These are phyloP conservation scores for Mortierella sp. DNA, from an alignment of 371 early-diverging fungal genomes.

Conservation along the genomic window DNA sequence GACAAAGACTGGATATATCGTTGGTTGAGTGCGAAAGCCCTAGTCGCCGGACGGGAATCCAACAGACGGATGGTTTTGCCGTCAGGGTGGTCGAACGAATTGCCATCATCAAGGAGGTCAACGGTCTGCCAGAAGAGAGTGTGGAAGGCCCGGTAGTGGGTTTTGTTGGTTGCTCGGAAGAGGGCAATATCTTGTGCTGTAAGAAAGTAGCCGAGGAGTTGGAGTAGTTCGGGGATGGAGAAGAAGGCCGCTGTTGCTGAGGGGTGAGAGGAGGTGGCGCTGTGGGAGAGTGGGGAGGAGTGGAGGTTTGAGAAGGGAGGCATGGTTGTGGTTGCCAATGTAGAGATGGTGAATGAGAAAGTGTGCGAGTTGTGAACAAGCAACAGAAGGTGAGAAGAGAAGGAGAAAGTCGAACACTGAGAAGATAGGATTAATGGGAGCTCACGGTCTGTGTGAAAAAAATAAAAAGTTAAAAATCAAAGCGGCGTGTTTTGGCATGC, in stretches of 20 bases:
- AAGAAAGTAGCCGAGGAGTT: background rate
- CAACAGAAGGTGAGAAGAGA: background rate
- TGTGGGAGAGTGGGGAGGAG: background rate
- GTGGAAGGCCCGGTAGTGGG: background rate
- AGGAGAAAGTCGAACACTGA: too few species aligned
- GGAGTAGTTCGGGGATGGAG: background rate
- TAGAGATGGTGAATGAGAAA: background rate
- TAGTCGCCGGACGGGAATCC: background rate
- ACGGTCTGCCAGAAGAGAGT: background rate
- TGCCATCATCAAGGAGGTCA: background rate
- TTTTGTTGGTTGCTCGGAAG: background rate
- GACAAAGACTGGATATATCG: background rate
- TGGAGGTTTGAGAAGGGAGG: background rate
- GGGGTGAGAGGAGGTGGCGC: background rate
- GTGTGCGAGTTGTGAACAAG: background rate
- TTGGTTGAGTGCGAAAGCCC: background rate
- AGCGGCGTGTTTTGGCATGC: too few species aligned
- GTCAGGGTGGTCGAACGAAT: background rate
- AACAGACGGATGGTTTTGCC: background rate
- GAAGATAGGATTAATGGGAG: too few species aligned
- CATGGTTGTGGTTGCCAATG: background rate
- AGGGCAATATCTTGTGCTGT: background rate
- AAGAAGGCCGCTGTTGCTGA: background rate
- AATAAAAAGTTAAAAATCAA: too few species aligned
- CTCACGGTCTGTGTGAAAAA: too few species aligned